Conservation (phyloP, 2,329 filamentous ascomycete genomes). For the Coleophoma cylindrospora region DNA sequence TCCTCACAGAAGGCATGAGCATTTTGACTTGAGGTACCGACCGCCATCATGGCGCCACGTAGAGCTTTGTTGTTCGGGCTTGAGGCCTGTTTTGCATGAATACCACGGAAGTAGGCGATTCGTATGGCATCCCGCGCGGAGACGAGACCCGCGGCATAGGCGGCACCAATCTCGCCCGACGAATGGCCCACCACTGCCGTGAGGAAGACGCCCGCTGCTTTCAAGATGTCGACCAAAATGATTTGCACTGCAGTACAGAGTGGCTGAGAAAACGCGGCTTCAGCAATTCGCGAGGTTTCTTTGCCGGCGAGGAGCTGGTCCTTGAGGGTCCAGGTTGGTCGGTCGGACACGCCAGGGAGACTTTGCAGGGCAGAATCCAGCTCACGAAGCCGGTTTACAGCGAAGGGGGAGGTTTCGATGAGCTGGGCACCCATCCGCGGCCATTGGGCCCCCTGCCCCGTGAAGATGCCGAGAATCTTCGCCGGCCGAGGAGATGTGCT, state of each 20-base stretch:
- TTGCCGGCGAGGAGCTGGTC: slow-evolving; percentile 16
- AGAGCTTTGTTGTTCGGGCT: neutral
- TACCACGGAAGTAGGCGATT: slow-evolving; percentile 5
- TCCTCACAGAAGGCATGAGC: slow-evolving; percentile 2
- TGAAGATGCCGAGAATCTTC: slow-evolving; percentile 11
- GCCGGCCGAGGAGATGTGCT: neutral
- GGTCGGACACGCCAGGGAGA: neutral
- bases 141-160: slow-evolving; percentile 31
- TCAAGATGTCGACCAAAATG: slow-evolving; percentile 13
- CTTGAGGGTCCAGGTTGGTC: neutral
- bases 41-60: slow-evolving; percentile 13
- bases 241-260: slow-evolving; percentile 16
- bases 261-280: slow-evolving; percentile 3
- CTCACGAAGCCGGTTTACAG: neutral
- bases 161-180: slow-evolving; percentile 38
- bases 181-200: slow-evolving; percentile 20
- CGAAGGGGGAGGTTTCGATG: neutral
- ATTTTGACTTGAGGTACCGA: slow-evolving; percentile 7
- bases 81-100: neutral
- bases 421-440: slow-evolving; percentile 4
- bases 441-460: slow-evolving; percentile 18
- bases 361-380: neutral
- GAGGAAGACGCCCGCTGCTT: slow-evolving; percentile 6
- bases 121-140: slow-evolving; percentile 23
- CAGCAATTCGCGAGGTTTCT: slow-evolving; percentile 7